Percentiles rank a stretch among this genome's conserved stretches.
Evolutionary conservation across 2,329 filamentous ascomycete species (phyloP).

Genomic region (Phyllosticta ampelicida): DNA sequence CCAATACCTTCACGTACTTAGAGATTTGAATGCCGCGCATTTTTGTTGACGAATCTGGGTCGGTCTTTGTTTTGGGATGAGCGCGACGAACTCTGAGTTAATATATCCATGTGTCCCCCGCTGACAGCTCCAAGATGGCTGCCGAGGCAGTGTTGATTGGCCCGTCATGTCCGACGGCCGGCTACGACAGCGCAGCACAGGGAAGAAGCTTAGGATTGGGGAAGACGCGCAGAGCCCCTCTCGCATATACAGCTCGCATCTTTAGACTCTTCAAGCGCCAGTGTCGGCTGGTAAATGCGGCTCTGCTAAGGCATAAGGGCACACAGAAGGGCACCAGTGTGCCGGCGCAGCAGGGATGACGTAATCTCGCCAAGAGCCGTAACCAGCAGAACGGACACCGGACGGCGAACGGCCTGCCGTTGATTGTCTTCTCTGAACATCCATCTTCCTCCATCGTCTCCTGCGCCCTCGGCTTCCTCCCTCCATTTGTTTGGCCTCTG

Average conservation of each 20-base stretch:
- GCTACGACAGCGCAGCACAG: too few relatives aligned
- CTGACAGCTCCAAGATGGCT: neutral
- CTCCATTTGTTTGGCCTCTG: neutral
- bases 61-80: neutral
- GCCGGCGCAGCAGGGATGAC: too few relatives aligned
- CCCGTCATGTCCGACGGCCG: neutral
- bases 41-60: constrained; percentile 20
- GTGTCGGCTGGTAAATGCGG: too few relatives aligned
- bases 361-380: too few relatives aligned
- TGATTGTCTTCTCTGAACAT: neutral
- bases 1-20: constrained; percentile 58
- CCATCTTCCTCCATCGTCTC: neutral
- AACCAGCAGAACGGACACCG: too few relatives aligned
- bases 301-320: too few relatives aligned
- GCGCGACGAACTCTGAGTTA: neutral
- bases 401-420: too few relatives aligned
- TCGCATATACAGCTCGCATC: too few relatives aligned
- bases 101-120: neutral
- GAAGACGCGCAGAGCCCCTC: too few relatives aligned
- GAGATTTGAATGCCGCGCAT: constrained; percentile 69
- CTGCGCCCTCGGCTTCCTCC: neutral
- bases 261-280: too few relatives aligned
- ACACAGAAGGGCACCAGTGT: too few relatives aligned
- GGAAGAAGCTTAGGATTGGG: too few relatives aligned
- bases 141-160: neutral